Evolutionary conservation across 2,329 filamentous ascomycete genomes (phyloP).

Genomic region (Calycina marina): DNA sequence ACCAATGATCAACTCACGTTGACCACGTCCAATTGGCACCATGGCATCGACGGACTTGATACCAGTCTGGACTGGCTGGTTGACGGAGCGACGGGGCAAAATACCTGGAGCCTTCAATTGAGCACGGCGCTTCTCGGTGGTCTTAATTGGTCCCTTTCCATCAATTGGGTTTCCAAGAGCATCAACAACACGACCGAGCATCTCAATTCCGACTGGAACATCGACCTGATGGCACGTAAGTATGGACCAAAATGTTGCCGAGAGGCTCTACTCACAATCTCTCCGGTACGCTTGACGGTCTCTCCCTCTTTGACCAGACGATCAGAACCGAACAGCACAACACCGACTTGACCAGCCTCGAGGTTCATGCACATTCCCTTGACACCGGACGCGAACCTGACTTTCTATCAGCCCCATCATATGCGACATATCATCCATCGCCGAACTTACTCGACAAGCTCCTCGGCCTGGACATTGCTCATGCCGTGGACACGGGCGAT

Average conservation of each 20-base stretch:
- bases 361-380: slow-evolving; percentile 99
- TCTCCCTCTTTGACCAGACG: slow-evolving; percentile 99
- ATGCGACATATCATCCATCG: slow-evolving; percentile 5
- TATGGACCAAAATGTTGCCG: slow-evolving; percentile 2
- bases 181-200: slow-evolving; percentile 97
- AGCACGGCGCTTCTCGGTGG: slow-evolving; percentile 83
- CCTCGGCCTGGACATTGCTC: slow-evolving; percentile 99
- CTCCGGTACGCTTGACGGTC: slow-evolving; percentile 97
- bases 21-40: slow-evolving; percentile 98
- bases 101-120: slow-evolving; percentile 99
- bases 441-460: slow-evolving; percentile 89
- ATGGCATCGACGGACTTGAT: slow-evolving; percentile 99
- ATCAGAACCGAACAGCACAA: slow-evolving; percentile 99
- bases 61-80: slow-evolving; percentile 97
- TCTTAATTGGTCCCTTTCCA: slow-evolving; percentile 94
- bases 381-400: slow-evolving; percentile 95
- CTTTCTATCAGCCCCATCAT: slow-evolving; percentile 9
- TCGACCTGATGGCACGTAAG: slow-evolving; percentile 55
- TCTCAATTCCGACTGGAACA: slow-evolving; percentile 79
- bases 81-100: slow-evolving; percentile 91
- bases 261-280: slow-evolving; percentile 62
- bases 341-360: slow-evolving; percentile 99
- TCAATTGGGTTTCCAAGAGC: slow-evolving; percentile 99
- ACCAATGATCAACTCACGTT: slow-evolving; percentile 99
- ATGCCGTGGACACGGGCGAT: slow-evolving; percentile 99